A percentile compares a stretch with the other conserved stretches of the same genome.
Conservation (phyloP, 148 eudicot genomes). For the Tetragonia tetragonoides region DNA sequence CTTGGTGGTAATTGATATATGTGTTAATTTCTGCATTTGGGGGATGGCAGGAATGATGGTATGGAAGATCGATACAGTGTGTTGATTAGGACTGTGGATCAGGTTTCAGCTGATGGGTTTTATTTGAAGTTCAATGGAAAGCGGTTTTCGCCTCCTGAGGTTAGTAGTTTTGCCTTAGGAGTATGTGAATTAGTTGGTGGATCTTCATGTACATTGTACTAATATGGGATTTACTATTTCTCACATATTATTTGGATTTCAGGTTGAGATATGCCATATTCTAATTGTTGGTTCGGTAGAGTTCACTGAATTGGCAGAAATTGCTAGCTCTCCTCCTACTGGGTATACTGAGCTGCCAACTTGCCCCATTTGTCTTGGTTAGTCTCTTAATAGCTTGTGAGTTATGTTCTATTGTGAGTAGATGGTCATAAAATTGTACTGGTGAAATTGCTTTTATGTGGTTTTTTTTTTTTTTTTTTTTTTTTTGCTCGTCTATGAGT, state of each 20-base stretch:
- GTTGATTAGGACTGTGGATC: constrained; percentile 56
- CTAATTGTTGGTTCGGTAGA: constrained; percentile 50
- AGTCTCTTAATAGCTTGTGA: constrained; percentile 18
- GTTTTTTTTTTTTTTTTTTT: neutral
- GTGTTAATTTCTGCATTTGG: constrained; percentile 4
- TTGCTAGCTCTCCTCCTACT: constrained; percentile 58
- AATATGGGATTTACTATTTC: neutral
- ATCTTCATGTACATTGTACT: neutral
- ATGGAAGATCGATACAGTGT: constrained; percentile 90
- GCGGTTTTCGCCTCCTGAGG: constrained; percentile 81
- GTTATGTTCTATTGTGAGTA: neutral
- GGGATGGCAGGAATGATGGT: constrained; percentile 64
- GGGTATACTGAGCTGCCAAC: constrained; percentile 77
- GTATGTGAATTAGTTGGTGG: neutral
- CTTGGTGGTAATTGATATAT: neutral
- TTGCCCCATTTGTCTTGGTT: constrained; percentile 95
- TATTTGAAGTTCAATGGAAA: constrained; percentile 72
- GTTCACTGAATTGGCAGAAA: constrained; percentile 56
- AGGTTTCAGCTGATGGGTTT: constrained; percentile 67
- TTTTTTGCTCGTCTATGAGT: neutral
- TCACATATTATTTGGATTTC: neutral
- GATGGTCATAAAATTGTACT: neutral
- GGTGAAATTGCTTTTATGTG: neutral
- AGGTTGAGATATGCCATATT: constrained; percentile 90
- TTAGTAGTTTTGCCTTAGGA: constrained; percentile 17